Percentiles rank a stretch among this genome's conserved stretches.
Evolutionary conservation across 345 rosid genomes (phyloP).

Genomic region (Arabidopsis arenosa): DNA sequence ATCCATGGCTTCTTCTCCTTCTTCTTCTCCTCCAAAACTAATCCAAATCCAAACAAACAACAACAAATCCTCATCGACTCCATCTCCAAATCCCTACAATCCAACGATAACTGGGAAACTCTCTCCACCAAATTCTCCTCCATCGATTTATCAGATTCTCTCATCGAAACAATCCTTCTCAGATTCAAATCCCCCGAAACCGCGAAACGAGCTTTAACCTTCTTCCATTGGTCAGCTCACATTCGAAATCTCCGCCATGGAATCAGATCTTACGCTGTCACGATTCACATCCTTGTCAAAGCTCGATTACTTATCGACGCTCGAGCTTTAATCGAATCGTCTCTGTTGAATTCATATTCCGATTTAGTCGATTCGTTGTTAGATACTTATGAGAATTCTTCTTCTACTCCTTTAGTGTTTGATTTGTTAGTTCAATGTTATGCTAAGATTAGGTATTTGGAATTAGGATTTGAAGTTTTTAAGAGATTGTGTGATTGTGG

Average conservation of each 20-base stretch:
- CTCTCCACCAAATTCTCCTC: constrained; percentile 53
- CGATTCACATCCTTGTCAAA: constrained; percentile 62
- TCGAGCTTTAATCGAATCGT: constrained; percentile 61
- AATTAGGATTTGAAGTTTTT: constrained; percentile 66
- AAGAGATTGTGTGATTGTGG: constrained; percentile 55
- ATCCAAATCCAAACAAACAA: constrained; percentile 16
- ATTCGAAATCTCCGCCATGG: constrained; percentile 54
- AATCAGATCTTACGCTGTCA: constrained; percentile 56
- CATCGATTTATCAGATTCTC: constrained; percentile 47
- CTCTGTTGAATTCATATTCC: constrained; percentile 49
- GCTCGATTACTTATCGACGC: constrained; percentile 69
- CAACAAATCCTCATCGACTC: constrained; percentile 27
- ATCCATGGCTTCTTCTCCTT: not conserved
- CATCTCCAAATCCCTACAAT: constrained; percentile 51
- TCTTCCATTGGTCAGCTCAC: constrained; percentile 81
- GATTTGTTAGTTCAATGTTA: constrained; percentile 70
- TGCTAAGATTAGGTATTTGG: constrained; percentile 64
- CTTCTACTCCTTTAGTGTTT: constrained; percentile 62
- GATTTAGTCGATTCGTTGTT: constrained; percentile 59
- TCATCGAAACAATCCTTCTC: constrained; percentile 59
- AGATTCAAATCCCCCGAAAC: constrained; percentile 64
- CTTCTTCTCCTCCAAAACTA: constrained; percentile 18
- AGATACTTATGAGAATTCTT: constrained; percentile 46
- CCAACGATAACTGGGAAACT: constrained; percentile 60
- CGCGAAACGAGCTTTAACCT: constrained; percentile 70